phyloP scores from a whole-genome alignment of 179 eudicot species.

The Gypsophila paniculata region DNA sequence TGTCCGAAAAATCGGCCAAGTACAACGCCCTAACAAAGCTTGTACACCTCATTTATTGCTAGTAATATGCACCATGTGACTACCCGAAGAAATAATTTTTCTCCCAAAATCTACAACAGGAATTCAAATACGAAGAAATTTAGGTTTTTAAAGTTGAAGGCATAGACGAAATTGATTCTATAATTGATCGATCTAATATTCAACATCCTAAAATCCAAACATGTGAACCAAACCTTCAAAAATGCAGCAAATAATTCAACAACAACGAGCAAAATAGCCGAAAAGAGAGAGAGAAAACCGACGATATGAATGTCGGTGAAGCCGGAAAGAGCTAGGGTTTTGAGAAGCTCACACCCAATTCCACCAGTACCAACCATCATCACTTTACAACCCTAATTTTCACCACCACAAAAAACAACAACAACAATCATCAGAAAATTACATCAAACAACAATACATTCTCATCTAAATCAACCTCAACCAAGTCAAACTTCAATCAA shows the following conservation, averaged over 20 bases:
- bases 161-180: too few species aligned
- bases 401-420: constrained; percentile 6
- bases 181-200: too few species aligned
- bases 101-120: too few species aligned
- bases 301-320: constrained; percentile 85
- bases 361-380: constrained; percentile 99
- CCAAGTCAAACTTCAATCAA: not conserved
- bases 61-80: too few species aligned
- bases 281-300: constrained; percentile 23
- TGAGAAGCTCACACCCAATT: constrained; percentile 95
- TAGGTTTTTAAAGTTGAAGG: too few species aligned
- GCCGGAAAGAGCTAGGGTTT: constrained; percentile 92
- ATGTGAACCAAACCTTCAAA: not conserved
- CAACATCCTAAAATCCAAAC: constrained; percentile 18
- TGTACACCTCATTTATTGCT: too few species aligned
- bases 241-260: not conserved
- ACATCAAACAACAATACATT: constrained; percentile 11
- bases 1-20: too few species aligned
- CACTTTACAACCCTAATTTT: constrained; percentile 69
- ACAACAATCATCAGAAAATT: constrained; percentile 9
- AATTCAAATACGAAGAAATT: too few species aligned
- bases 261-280: not conserved
- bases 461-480: constrained; percentile 16
- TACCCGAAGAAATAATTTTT: too few species aligned
- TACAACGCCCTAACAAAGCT: too few species aligned